A percentile compares a stretch with the other conserved stretches of the same genome.
Evolutionary conservation across 345 rosid species (phyloP).

Genomic region (Corchorus olitorius): DNA sequence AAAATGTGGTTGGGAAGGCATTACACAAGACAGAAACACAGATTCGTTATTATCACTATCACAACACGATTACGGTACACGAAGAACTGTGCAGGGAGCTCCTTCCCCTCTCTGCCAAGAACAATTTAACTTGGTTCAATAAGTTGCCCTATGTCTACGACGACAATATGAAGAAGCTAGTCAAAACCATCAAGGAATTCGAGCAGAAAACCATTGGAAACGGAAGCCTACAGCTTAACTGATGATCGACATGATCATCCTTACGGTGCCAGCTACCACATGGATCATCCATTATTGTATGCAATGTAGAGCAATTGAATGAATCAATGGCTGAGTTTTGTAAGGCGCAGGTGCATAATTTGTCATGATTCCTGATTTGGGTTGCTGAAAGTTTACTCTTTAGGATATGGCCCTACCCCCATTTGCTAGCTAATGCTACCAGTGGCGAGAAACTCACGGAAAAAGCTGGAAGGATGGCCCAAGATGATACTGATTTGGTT

Average conservation of each 20-base stretch:
- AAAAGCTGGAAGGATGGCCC: conserved; percentile 16
- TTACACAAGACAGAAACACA: conserved; percentile 73
- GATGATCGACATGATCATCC: neutral
- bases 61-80: conserved; percentile 58
- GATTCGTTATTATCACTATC: conserved; percentile 85
- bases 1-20: conserved; percentile 74
- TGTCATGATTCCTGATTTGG: conserved; percentile 10
- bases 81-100: conserved; percentile 69
- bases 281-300: neutral
- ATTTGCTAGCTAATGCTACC: neutral
- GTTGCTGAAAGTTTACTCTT: conserved; percentile 33
- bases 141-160: conserved; percentile 73
- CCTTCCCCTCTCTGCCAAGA: conserved; percentile 54
- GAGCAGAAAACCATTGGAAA: conserved; percentile 54
- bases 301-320: neutral
- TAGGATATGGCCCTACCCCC: conserved; percentile 14
- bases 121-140: conserved; percentile 47
- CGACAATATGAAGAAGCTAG: conserved; percentile 71
- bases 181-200: conserved; percentile 54
- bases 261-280: neutral
- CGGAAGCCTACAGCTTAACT: conserved; percentile 1
- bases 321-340: conserved; percentile 18
- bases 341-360: neutral
- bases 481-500: conserved; percentile 9
- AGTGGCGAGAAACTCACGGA: conserved; percentile 10